Percentiles rank a stretch among this genome's conserved stretches.
These are phyloP conservation scores for Bryum argenteum DNA, from an alignment of 225 moss, liverwort and hornwort genomes.

Conservation along the genomic window DNA sequence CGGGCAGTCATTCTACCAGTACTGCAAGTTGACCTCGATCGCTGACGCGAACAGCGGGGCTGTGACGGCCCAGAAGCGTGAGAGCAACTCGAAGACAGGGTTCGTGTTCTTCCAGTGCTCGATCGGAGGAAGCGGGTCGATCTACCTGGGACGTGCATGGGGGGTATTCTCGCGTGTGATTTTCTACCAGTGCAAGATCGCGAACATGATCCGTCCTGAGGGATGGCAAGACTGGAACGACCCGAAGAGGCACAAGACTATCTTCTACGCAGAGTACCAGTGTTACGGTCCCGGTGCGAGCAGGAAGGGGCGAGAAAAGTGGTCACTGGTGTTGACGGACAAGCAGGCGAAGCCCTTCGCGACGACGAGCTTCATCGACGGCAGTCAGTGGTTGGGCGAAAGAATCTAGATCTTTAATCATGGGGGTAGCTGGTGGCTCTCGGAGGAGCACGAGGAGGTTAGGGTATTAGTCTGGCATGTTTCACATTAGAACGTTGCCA, in stretches of 20 bases:
- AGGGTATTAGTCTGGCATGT: too few relatives aligned
- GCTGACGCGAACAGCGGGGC: too few relatives aligned
- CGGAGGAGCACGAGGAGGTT: too few relatives aligned
- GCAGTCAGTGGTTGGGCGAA: neutral
- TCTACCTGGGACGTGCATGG: conserved; percentile 53
- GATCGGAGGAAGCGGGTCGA: conserved; percentile 30
- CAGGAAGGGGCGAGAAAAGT: conserved; percentile 20
- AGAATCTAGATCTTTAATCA: neutral
- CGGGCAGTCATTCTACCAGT: too few relatives aligned
- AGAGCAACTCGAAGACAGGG: neutral
- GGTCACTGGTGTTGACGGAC: conserved; percentile 11
- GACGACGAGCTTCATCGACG: neutral
- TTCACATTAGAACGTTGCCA: too few relatives aligned
- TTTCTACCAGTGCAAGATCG: conserved; percentile 28
- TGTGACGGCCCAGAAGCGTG: too few relatives aligned
- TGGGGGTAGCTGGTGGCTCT: too few relatives aligned
- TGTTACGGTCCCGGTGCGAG: conserved; percentile 19
- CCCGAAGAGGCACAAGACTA: conserved; percentile 12
- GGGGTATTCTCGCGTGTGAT: conserved; percentile 39
- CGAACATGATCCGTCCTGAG: conserved; percentile 34
- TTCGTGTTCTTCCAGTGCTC: conserved; percentile 37
- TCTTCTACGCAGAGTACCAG: conserved; percentile 37
- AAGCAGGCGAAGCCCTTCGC: conserved; percentile 11
- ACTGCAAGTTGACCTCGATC: too few relatives aligned
- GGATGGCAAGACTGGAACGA: conserved; percentile 34